phyloP scores from a whole-genome alignment of 2,329 filamentous ascomycete species.

The Trichophaea hybrida region DNA sequence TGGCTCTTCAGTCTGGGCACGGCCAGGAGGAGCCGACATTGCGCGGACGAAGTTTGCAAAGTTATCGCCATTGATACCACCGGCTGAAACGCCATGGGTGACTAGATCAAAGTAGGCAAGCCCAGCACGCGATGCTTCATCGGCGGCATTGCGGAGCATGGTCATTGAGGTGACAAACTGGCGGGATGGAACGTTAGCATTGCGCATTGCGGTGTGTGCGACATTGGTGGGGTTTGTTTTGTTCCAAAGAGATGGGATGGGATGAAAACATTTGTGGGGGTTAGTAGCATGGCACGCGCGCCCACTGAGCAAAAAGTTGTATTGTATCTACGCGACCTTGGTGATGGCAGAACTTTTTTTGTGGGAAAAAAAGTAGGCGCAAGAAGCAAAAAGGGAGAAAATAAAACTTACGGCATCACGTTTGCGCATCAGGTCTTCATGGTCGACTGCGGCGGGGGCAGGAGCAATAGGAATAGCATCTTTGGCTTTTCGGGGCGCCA shows the following conservation, averaged over 20 bases:
- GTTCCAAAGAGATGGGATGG: neutral
- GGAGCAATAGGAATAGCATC: conserved; percentile 13
- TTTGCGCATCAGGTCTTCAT: conserved; percentile 19
- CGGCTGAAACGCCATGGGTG: neutral
- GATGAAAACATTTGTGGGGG: neutral
- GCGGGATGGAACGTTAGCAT: neutral
- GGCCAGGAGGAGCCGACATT: conserved; percentile 6
- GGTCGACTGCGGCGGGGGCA: conserved; percentile 10
- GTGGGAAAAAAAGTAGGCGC: neutral
- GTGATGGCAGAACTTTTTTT: neutral
- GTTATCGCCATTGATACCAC: conserved; percentile 7
- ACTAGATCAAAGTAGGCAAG: conserved; percentile 19
- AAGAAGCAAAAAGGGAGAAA: neutral
- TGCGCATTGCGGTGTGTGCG: neutral
- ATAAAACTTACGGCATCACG: conserved; percentile 21
- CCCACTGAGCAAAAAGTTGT: neutral
- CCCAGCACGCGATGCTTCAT: conserved; percentile 17
- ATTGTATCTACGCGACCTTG: neutral
- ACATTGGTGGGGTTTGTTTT: neutral
- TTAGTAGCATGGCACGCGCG: neutral
- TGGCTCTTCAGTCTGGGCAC: conserved; percentile 16
- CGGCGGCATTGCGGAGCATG: conserved; percentile 17
- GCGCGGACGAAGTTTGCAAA: conserved; percentile 5
- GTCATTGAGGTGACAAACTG: conserved; percentile 23
- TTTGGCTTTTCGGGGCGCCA: conserved; percentile 2